A percentile compares a stretch with the other conserved stretches of the same genome.
Conservation (phyloP, 2,329 filamentous ascomycete species). For the Coniochaeta sp. region DNA sequence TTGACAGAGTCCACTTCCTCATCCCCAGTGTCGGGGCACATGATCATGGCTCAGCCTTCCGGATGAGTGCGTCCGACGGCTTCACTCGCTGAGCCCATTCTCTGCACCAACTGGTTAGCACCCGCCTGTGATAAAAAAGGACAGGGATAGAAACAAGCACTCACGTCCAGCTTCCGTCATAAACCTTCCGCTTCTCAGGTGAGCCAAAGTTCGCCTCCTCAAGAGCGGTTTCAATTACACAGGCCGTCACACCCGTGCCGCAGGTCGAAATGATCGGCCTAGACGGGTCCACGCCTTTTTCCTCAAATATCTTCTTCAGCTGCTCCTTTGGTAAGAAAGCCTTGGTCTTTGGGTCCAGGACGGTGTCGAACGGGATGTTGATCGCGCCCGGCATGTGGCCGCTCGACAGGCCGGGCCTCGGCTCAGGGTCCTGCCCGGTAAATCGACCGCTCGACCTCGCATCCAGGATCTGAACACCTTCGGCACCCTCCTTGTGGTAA, state of each 20-base stretch:
- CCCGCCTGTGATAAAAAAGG: background rate
- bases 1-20: background rate
- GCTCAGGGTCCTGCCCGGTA: slow-evolving; percentile 76
- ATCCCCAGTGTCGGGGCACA: background rate
- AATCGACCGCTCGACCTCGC: slow-evolving; percentile 75
- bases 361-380: slow-evolving; percentile 69
- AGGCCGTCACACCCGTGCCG: slow-evolving; percentile 90
- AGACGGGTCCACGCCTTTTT: slow-evolving; percentile 69
- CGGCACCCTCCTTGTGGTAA: slow-evolving; percentile 71
- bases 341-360: slow-evolving; percentile 80
- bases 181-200: slow-evolving; percentile 62
- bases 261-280: slow-evolving; percentile 84
- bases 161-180: slow-evolving; percentile 98
- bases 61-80: slow-evolving; percentile 54
- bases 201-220: slow-evolving; percentile 68
- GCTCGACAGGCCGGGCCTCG: slow-evolving; percentile 74
- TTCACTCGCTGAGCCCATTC: slow-evolving; percentile 62
- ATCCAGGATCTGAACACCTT: slow-evolving; percentile 83
- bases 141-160: slow-evolving; percentile 26
- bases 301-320: slow-evolving; percentile 67
- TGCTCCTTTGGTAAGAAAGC: slow-evolving; percentile 65
- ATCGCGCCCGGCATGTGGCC: slow-evolving; percentile 89
- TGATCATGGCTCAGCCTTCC: slow-evolving; percentile 33
- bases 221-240: slow-evolving; percentile 81
- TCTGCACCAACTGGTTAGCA: slow-evolving; percentile 29